Conservation (phyloP, 1,139 yeast genomes). For the Hyphopichia burtonii region DNA sequence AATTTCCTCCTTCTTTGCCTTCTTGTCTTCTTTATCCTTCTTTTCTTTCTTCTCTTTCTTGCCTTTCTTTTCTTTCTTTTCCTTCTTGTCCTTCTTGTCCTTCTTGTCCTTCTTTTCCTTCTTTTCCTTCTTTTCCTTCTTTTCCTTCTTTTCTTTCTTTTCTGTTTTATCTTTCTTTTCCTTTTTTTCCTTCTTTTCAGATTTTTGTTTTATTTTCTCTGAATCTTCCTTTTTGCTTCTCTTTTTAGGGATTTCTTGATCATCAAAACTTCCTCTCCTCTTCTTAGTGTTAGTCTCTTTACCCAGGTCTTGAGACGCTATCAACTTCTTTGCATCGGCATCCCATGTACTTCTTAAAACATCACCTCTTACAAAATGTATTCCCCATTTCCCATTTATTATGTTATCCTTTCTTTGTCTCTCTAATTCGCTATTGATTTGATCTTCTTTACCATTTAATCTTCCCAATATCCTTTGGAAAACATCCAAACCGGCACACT, state of each 20-base stretch:
- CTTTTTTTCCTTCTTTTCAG: conserved; percentile 20
- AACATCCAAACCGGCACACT: conserved; percentile 87
- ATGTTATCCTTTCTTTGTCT: conserved; percentile 65
- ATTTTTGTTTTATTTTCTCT: conserved; percentile 16
- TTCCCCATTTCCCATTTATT: conserved; percentile 80
- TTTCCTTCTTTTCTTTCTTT: conserved; percentile 27
- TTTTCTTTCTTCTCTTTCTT: conserved; percentile 17
- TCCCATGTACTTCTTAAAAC: conserved; percentile 85
- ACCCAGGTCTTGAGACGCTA: neutral
- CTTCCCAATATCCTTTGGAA: conserved; percentile 89
- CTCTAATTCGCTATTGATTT: conserved; percentile 58
- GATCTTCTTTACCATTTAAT: conserved; percentile 73
- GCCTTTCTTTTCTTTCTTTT: conserved; percentile 17
- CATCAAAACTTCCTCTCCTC: conserved; percentile 9
- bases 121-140: conserved; percentile 24
- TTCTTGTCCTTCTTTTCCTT: conserved; percentile 19
- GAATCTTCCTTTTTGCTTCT: conserved; percentile 24
- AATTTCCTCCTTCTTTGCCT: conserved; percentile 9
- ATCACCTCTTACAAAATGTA: conserved; percentile 83
- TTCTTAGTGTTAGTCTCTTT: conserved; percentile 7
- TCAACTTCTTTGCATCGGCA: conserved; percentile 47
- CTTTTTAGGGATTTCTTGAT: conserved; percentile 16
- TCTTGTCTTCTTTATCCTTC: conserved; percentile 10
- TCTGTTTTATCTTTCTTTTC: conserved; percentile 26
- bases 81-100: conserved; percentile 15